phyloP scores from a whole-genome alignment of 495 filamentous ascomycete genomes.

The Paragyromitra xinjiangensis region DNA sequence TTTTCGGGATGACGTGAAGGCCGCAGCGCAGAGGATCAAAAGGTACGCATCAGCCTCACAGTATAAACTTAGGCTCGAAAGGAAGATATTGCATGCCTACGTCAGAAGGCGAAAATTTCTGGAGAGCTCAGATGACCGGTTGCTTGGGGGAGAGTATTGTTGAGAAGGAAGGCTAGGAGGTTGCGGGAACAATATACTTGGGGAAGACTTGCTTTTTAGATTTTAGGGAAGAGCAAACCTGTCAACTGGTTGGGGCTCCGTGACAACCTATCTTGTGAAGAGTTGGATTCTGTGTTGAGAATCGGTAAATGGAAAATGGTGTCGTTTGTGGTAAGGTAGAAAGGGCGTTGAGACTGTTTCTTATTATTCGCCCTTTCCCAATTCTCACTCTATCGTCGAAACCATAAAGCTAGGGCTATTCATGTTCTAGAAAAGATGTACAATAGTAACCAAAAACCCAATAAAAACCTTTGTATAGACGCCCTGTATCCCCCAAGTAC shows the following conservation, averaged over 20 bases:
- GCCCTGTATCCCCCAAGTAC: not conserved
- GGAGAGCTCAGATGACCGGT: not conserved
- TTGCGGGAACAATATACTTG: not conserved
- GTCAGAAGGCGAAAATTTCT: not conserved
- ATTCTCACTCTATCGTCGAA: not conserved
- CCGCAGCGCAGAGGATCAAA: conserved; percentile 8
- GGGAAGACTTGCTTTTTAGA: not conserved
- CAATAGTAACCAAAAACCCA: not conserved
- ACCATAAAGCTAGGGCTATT: not conserved
- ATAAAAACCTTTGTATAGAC: not conserved
- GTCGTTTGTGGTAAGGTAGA: not conserved
- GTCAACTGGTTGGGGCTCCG: not conserved
- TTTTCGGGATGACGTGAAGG: conserved; percentile 33
- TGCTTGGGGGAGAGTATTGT: not conserved
- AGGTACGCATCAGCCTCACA: conserved; percentile 1
- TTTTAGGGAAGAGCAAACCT: not conserved
- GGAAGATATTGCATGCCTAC: conserved; percentile 30
- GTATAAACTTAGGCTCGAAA: conserved; percentile 26
- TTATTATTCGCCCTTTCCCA: conserved; percentile 2
- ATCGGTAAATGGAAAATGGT: not conserved
- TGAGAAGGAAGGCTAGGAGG: not conserved
- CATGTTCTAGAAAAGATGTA: not conserved
- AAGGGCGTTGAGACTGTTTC: not conserved
- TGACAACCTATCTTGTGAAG: not conserved
- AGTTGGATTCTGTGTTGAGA: not conserved